phyloP scores from a whole-genome alignment of 345 rosid genomes.

The Excoecaria cochinchinensis region DNA sequence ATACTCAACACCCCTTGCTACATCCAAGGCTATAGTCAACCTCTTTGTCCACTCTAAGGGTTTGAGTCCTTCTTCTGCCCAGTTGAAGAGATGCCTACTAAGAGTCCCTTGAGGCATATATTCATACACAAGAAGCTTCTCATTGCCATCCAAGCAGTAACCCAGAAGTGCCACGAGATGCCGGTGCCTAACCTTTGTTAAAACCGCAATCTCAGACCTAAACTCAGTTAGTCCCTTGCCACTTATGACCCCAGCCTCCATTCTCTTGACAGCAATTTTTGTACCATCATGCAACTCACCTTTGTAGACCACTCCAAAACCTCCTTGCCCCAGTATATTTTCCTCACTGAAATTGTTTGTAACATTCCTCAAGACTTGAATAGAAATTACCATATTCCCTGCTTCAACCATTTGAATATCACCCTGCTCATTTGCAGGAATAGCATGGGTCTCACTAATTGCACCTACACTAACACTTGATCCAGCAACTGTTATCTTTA shows the following conservation, averaged over 20 bases:
- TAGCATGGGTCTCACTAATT: constrained; percentile 21
- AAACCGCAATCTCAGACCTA: constrained; percentile 30
- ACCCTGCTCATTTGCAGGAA: constrained; percentile 23
- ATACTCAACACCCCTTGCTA: constrained; percentile 34
- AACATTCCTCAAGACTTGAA: constrained; percentile 25
- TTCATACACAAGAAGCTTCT: constrained; percentile 33
- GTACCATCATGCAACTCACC: constrained; percentile 36
- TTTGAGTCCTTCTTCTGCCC: constrained; percentile 26
- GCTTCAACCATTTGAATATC: constrained; percentile 34
- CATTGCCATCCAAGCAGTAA: constrained; percentile 31
- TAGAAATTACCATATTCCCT: constrained; percentile 34
- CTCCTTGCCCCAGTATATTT: constrained; percentile 28
- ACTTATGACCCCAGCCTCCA: constrained; percentile 22
- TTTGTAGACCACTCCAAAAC: constrained; percentile 33
- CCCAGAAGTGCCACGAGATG: constrained; percentile 41
- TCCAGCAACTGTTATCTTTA: constrained; percentile 29
- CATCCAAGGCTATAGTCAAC: constrained; percentile 30
- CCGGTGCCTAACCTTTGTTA: constrained; percentile 33
- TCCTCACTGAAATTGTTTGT: constrained; percentile 48
- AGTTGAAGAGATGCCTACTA: constrained; percentile 21
- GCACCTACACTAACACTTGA: constrained; percentile 36
- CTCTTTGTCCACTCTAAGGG: constrained; percentile 30
- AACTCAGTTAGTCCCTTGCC: constrained; percentile 28
- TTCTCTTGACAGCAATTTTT: constrained; percentile 34
- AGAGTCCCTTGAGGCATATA: constrained; percentile 36